Evolutionary conservation across 176 grass and related monocot species (phyloP).

Genomic region (maize (Zea mays)): DNA sequence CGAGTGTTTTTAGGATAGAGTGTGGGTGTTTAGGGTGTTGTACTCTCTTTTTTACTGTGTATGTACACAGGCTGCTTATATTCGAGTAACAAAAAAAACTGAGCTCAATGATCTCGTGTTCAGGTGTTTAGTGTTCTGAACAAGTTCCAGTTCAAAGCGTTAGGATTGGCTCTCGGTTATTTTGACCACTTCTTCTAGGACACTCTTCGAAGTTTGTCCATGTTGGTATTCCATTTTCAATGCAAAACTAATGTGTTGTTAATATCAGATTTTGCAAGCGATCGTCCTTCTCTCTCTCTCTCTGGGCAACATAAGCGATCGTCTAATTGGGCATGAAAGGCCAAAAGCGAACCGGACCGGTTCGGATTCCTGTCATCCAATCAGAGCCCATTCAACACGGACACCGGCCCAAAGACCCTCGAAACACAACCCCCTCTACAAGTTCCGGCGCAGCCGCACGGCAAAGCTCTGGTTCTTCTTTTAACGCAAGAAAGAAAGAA

Average conservation of each 20-base stretch:
- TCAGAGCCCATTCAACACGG: not conserved
- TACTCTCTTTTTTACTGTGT: too few species aligned
- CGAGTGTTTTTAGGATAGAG: too few species aligned
- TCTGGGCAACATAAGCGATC: not conserved
- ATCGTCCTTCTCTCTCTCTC: not conserved
- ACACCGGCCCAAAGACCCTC: not conserved
- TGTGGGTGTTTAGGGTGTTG: too few species aligned
- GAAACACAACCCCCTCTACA: not conserved
- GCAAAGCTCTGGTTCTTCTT: constrained; percentile 1
- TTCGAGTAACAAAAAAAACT: not conserved
- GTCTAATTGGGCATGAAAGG: not conserved
- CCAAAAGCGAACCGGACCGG: not conserved
- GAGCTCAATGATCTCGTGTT: not conserved
- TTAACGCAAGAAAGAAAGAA: constrained; percentile 48
- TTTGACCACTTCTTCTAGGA: not conserved
- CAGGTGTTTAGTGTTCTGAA: not conserved
- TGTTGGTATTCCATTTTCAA: not conserved
- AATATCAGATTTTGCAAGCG: not conserved
- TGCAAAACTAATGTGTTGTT: not conserved
- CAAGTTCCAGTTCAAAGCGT: not conserved
- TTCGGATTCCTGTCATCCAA: not conserved
- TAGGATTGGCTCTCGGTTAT: not conserved
- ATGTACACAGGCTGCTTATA: too few species aligned
- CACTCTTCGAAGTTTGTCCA: not conserved
- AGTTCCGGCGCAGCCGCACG: not conserved